A percentile compares a stretch with the other conserved stretches of the same genome.
Evolutionary conservation across 768 basidiomycete genomes (phyloP).

Genomic region (Auricularia auricula-judae): DNA sequence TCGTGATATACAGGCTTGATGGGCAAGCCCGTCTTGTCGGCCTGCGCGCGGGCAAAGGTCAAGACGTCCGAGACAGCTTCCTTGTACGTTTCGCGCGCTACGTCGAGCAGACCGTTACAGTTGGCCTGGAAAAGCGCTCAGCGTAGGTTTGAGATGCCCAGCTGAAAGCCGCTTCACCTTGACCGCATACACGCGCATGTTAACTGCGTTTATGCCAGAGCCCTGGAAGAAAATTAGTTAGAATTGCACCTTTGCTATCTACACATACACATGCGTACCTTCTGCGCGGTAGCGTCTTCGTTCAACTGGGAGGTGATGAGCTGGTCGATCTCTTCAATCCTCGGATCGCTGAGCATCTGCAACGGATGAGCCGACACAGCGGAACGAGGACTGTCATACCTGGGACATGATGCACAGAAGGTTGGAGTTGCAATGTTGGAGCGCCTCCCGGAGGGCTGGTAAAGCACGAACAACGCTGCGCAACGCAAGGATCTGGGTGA

Average conservation of each 20-base stretch:
- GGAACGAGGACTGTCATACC: conserved; percentile 24
- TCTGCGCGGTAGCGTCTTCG: conserved; percentile 50
- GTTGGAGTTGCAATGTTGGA: conserved; percentile 45
- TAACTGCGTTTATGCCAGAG: conserved; percentile 54
- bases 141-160: neutral
- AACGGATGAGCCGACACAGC: neutral
- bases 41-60: conserved; percentile 45
- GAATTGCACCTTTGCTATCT: too few species aligned
- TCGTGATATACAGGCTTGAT: conserved; percentile 56
- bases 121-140: conserved; percentile 39
- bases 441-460: conserved; percentile 49
- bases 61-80: conserved; percentile 88
- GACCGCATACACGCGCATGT: conserved; percentile 82
- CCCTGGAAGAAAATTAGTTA: conserved; percentile 28
- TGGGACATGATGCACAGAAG: conserved; percentile 52
- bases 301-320: conserved; percentile 58
- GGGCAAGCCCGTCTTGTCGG: conserved; percentile 54
- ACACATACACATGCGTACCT: conserved; percentile 28
- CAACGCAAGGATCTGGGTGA: conserved; percentile 71
- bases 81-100: conserved; percentile 88
- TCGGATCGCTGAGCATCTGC: conserved; percentile 67
- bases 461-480: conserved; percentile 60
- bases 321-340: conserved; percentile 50
- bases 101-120: conserved; percentile 75
- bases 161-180: conserved; percentile 29